A percentile compares a stretch with the other conserved stretches of the same genome.
These are phyloP conservation scores for Colletotrichum viniferum DNA, from an alignment of 2,329 filamentous ascomycete species.

Conservation along the genomic window DNA sequence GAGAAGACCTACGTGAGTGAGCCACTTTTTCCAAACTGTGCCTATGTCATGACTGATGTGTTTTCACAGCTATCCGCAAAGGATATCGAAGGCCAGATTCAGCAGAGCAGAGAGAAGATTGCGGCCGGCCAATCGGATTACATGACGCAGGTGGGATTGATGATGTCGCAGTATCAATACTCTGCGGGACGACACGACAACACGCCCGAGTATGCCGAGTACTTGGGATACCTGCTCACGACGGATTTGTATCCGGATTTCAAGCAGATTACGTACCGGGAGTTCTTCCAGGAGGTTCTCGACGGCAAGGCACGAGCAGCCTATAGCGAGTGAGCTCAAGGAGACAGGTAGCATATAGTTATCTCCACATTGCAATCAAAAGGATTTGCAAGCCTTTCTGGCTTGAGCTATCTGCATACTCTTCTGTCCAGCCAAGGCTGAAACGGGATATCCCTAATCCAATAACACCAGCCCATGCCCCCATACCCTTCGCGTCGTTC, in stretches of 20 bases:
- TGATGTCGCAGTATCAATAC: conserved; percentile 43
- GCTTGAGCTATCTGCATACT: not conserved
- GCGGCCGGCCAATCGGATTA: not conserved
- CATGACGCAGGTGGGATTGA: not conserved
- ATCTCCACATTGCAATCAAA: not conserved
- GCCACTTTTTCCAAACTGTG: rapidly evolving
- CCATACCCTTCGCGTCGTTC: not conserved
- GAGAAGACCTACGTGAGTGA: conserved; percentile 31
- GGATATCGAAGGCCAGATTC: not conserved
- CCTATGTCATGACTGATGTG: rapidly evolving
- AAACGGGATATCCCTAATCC: not conserved
- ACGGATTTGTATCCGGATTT: conserved; percentile 58
- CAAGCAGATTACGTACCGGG: not conserved
- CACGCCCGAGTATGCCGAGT: conserved; percentile 54
- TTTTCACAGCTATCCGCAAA: not conserved
- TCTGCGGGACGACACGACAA: conserved; percentile 57
- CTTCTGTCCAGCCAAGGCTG: not conserved
- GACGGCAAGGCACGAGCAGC: not conserved
- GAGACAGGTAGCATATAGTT: not conserved
- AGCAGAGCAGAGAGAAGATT: not conserved
- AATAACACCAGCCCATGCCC: not conserved
- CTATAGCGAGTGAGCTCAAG: not conserved
- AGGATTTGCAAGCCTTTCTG: not conserved
- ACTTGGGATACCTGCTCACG: conserved; percentile 56
- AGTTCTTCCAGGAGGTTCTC: not conserved